Conservation (phyloP, 2,329 filamentous ascomycete species). For the Xylariomycetidae sp. region DNA sequence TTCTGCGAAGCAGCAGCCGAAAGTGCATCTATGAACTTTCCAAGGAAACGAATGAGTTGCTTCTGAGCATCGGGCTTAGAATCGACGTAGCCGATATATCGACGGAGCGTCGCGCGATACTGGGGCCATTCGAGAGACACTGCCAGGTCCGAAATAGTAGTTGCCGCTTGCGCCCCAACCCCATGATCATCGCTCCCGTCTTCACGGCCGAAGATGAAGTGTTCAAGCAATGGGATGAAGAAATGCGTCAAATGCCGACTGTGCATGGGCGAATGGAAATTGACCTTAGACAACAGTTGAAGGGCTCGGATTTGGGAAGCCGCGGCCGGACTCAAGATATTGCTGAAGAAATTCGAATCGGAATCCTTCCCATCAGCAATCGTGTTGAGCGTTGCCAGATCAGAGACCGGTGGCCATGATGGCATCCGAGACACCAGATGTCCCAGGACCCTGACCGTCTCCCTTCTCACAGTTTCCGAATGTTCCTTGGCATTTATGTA, state of each 20-base stretch:
- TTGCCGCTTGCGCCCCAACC: constrained; percentile 80
- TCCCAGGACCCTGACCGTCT: constrained; percentile 76
- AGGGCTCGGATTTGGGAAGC: constrained; percentile 82
- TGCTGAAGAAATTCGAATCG: constrained; percentile 78
- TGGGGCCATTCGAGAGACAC: constrained; percentile 83
- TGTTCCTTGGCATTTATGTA: constrained; percentile 70
- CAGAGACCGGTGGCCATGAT: constrained; percentile 64
- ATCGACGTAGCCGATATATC: constrained; percentile 78
- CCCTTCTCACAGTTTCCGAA: constrained; percentile 79
- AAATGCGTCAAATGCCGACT: constrained; percentile 80
- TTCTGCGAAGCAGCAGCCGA: constrained; percentile 44
- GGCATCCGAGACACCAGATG: constrained; percentile 69
- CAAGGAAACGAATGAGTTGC: constrained; percentile 76
- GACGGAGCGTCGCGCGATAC: constrained; percentile 76
- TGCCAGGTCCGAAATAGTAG: constrained; percentile 70
- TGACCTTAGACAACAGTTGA: constrained; percentile 67
- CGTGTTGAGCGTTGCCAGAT: constrained; percentile 66
- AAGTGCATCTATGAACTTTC: constrained; percentile 75
- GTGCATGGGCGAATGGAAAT: constrained; percentile 58
- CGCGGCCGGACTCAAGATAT: constrained; percentile 85
- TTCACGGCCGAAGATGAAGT: constrained; percentile 82
- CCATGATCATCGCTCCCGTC: constrained; percentile 76
- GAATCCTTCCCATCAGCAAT: constrained; percentile 58
- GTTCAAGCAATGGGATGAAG: constrained; percentile 86
- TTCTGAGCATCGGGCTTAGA: constrained; percentile 81